Percentiles rank a stretch among this genome's conserved stretches.
Evolutionary conservation across 345 rosid species (phyloP).

Genomic region (Eutrema yunnanense): DNA sequence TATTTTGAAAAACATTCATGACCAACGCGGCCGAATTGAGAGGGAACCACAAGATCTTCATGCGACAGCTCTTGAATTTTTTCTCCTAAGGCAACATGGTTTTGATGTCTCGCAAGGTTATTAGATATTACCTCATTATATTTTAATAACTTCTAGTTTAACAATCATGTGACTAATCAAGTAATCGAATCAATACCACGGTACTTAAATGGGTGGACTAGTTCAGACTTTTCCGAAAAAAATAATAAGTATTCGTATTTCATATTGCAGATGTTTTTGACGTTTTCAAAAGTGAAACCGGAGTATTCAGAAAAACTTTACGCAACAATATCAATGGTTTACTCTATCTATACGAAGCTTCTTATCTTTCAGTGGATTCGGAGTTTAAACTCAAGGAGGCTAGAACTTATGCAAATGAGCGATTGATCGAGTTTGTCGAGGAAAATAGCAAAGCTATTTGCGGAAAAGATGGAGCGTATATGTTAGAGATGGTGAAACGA

Average conservation of each 20-base stretch:
- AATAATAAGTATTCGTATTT: not conserved
- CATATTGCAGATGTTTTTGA: conserved; percentile 23
- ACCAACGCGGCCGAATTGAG: not conserved
- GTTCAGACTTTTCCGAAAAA: not conserved
- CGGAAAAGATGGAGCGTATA: not conserved
- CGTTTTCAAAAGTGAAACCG: conserved; percentile 11
- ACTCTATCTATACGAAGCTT: conserved; percentile 31
- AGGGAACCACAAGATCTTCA: conserved; percentile 15
- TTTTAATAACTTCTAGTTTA: not conserved
- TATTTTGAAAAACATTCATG: not conserved
- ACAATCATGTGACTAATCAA: not conserved
- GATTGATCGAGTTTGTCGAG: conserved; percentile 8
- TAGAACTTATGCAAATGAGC: conserved; percentile 9
- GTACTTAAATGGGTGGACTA: not conserved
- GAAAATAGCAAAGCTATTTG: not conserved
- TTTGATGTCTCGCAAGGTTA: conserved; percentile 22
- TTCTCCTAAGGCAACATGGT: conserved; percentile 27
- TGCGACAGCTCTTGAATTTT: conserved; percentile 23
- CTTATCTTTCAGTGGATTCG: not conserved
- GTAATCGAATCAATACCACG: not conserved
- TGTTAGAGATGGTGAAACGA: conserved; percentile 26
- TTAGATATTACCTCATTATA: not conserved
- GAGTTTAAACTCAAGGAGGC: conserved; percentile 22
- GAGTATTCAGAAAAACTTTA: not conserved
- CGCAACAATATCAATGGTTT: conserved; percentile 15